Evolutionary conservation across 176 grass and related monocot species (phyloP), one percentile per base, ranked within the genome.

Genomic region (Poa pratensis): DNA sequence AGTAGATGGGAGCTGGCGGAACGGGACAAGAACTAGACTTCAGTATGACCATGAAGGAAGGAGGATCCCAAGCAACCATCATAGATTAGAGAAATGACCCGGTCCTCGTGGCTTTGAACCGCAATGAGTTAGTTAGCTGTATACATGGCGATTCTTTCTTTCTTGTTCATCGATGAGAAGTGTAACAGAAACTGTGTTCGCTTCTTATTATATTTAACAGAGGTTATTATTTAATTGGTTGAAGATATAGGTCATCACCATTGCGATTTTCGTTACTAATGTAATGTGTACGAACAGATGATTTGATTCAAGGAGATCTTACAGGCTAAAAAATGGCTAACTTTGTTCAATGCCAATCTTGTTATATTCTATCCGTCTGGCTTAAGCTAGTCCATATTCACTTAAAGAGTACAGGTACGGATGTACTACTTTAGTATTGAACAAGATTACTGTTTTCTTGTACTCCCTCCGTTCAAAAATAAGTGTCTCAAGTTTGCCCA

Each of bases 41-140:
- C 76, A 61, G 61, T 89, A 86, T 26, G 89, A 89, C 87, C 20
- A 73, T 32, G 68, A 51, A 37, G 90, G 87, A 62, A 96, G 88
- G 69, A 94, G 63, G 69, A 83, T 87, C 79, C 85, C 84, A 9
- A 92, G 60, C 86, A 90, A 92, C 45, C 63, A 89, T 81, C 90
- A 89, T 37, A 90, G 74, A 84, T 89, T 82, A 89, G 83, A 88
- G 83, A 85, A 78, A 72, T 76, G 26, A 69, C 51, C 49, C 19
- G 43, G 14, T 75, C 48, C 48, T 46, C 61, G 39, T 73, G 75
- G 82, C 79, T 46, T 85, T 83, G 63, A 91, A 80, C 83, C 55
- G 28, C 30, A 64, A 8, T 42, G 39, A 43, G 32, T 45, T 73
- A 64, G 74, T 50, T 66, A 64, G 67, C 49, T 59, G 76, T 86